Conservation (phyloP, 108 stramenopile species). For the Cyclotella choctawhatcheeana region DNA sequence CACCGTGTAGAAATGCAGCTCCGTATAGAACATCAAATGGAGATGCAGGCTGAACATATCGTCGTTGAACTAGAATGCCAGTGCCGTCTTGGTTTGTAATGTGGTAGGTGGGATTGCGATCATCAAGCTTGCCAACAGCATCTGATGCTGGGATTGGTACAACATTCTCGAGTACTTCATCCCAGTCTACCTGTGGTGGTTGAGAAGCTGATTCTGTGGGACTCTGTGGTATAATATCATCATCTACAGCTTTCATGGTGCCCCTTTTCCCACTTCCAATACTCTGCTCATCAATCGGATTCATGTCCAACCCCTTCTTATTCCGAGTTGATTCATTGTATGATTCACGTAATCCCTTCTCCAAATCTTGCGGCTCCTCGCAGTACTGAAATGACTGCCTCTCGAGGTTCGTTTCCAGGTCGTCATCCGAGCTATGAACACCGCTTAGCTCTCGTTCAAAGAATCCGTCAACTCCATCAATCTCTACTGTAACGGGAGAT, state of each 20-base stretch:
- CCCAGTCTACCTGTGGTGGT: not conserved
- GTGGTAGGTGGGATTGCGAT: constrained; percentile 23
- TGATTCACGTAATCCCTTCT: constrained; percentile 34
- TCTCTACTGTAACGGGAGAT: constrained; percentile 12
- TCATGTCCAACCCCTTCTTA: constrained; percentile 36
- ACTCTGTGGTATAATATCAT: constrained; percentile 20
- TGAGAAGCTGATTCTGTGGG: not conserved
- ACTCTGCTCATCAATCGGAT: constrained; percentile 27
- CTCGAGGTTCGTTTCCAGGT: constrained; percentile 1
- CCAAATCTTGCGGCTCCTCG: constrained; percentile 32
- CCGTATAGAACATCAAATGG: constrained; percentile 38
- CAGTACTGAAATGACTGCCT: constrained; percentile 16
- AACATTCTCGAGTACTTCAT: constrained; percentile 27
- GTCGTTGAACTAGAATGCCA: constrained; percentile 27
- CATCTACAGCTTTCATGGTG: constrained; percentile 34
- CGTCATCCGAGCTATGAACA: constrained; percentile 23
- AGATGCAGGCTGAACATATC: constrained; percentile 40
- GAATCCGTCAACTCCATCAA: constrained; percentile 37
- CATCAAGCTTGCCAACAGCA: constrained; percentile 10
- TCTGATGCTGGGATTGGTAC: constrained; percentile 34
- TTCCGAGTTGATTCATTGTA: constrained; percentile 29
- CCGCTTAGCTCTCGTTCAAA: constrained; percentile 28
- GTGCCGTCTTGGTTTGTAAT: not conserved
- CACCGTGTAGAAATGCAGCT: constrained; percentile 35
- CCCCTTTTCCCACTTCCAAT: not conserved